Conservation (phyloP, 2,329 filamentous ascomycete species). For the Mariannaea sp. region DNA sequence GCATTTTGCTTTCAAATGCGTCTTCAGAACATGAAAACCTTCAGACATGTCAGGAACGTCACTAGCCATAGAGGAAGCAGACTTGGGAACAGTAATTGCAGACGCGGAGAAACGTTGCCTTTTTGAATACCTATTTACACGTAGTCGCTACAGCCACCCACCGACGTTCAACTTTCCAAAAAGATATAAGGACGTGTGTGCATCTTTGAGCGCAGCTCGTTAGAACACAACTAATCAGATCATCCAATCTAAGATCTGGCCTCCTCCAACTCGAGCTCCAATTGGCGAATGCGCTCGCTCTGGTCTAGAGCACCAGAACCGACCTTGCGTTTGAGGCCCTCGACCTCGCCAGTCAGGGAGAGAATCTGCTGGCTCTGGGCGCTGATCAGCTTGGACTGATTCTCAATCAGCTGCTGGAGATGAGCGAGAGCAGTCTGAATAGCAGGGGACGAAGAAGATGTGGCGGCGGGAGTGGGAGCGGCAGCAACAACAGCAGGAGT, state of each 20-base stretch:
- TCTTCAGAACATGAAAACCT: too few species aligned
- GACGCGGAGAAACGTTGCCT: slow-evolving; percentile 32
- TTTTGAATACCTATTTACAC: slow-evolving; percentile 38
- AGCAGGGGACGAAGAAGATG: slow-evolving; percentile 41
- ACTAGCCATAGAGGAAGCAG: background rate
- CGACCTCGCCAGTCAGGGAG: slow-evolving; percentile 72
- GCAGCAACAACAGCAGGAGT: slow-evolving; percentile 29
- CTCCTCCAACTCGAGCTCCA: slow-evolving; percentile 70
- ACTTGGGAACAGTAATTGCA: slow-evolving; percentile 10
- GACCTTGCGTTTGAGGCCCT: slow-evolving; percentile 78
- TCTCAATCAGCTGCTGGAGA: slow-evolving; percentile 77
- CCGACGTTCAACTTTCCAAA: slow-evolving; percentile 24
- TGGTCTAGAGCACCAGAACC: slow-evolving; percentile 61
- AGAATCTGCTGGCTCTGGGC: slow-evolving; percentile 78
- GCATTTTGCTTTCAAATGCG: too few species aligned
- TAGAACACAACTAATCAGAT: background rate
- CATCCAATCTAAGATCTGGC: slow-evolving; percentile 54
- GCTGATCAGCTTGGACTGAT: slow-evolving; percentile 77
- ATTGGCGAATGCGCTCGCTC: slow-evolving; percentile 68
- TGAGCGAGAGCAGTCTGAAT: slow-evolving; percentile 71
- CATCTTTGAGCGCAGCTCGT: slow-evolving; percentile 10
- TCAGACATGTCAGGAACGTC: background rate
- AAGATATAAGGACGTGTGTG: slow-evolving; percentile 3
- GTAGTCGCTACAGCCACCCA: slow-evolving; percentile 32
- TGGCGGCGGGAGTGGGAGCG: too few species aligned